Evolutionary conservation across 176 grass and related monocot genomes (phyloP), one percentile per base, ranked within the genome.

Genomic region (Secale cereale): DNA sequence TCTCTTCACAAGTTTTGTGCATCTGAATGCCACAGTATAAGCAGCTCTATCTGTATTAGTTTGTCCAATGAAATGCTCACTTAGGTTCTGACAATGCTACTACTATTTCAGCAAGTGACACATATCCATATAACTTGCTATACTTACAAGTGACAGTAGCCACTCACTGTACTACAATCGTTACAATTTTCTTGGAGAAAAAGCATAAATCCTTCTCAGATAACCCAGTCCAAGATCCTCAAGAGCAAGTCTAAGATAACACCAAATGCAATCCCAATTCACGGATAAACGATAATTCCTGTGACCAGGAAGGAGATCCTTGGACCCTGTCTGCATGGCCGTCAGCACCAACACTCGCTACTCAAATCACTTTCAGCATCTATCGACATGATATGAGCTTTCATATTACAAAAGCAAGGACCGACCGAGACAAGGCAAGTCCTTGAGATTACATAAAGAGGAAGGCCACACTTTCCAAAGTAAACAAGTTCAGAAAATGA

Each of bases 311-410:
- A 80, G 71, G 29, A 0, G 9, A 62, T 64, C 8, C 28, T 74
- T 68, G 71, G 70, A 83, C 70, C 40, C 23, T 29, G 40, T 74
- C 43, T 45, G n/a, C 36, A 65, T 54, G 31, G 17, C 65, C 37
- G 71, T 78, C 79, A 86, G 84, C 81, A 78, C 56, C 84, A 82
- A 83, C 43, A 14, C 11, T 79, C 40, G 10, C 10, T 39, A 30
- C 89, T 87, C 68, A 80, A 66, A 86, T 83, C 83, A 57, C 48
- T 80, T 80, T 91, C 76, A 76, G 68, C 61, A 67, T 66, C 78
- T 84, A 70, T 66, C 65, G 67, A 54, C 68, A 84, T n/a, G 56
- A 65, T 25, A 13, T 80, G 85, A 87, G 60, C 74, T 87, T 87
- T 84, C 76, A 90, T 71, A 84, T 66, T 76, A 52, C 59, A 84